Base-by-base conservation (phyloP, 2,329 filamentous ascomycete species). In the Xylariaceae sp. region DNA sequence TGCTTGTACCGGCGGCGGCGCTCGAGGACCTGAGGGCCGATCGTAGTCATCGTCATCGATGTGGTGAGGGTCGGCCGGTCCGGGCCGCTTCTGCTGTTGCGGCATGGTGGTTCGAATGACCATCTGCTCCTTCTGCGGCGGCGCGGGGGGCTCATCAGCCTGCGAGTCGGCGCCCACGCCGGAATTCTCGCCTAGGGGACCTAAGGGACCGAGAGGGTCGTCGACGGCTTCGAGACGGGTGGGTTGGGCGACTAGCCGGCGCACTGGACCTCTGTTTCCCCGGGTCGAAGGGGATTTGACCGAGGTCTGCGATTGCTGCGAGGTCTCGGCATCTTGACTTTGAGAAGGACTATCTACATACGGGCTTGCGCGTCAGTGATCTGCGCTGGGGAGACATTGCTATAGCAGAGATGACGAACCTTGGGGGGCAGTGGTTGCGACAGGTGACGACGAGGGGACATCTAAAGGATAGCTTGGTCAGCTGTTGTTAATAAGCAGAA, bases 141-240 rank as follows among this genome's bases (percentile, higher is more conserved):
- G 83, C 48, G 71, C 82, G n/a, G 86, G 85, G 46, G 86, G 85
- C 49, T 80, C 75, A 49, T 74, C 61, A 44, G 55, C 53, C 45
- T 55, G 55, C 46, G 58, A 50, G 48, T 59, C 55, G 45, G 67
- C 59, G 17, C 57, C 57, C 4, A 63, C 64, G 25, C 61, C 58
- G 29, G 60, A 56, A 61, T 69, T 69, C 47, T 76, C 76, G 41
- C 79, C 79, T 22, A 84, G 67, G 43, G 83, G 84, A 47, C 88
- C 88, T 41, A 94, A 72, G 19, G 88, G 88, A 1, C 88, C 88
- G 37, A 91, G 77, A 45, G 86, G 85, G 62, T 90, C 86, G 35
- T 84, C 80, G 55, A 88, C 84, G 50, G 84, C 85, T 68, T 92
- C 83, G 49, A 92, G 83, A 43, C 82, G 84, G 37, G 87, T 90